phyloP scores from a whole-genome alignment of 2,329 filamentous ascomycete species.

The Pseudogymnoascus sp. region DNA sequence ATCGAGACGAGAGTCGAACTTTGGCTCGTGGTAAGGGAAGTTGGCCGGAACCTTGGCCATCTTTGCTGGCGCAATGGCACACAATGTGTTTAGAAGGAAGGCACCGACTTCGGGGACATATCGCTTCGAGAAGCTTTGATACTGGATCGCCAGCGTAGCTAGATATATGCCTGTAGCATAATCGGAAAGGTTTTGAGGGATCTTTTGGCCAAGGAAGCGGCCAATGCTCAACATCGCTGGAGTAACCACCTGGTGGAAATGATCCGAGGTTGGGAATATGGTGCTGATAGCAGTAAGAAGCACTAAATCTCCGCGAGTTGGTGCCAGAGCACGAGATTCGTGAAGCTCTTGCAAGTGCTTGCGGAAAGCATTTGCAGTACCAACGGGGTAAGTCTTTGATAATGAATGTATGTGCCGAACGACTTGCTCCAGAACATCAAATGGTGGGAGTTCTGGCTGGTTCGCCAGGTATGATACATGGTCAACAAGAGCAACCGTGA shows the following conservation, averaged over 20 bases:
- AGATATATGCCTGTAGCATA: constrained; percentile 70
- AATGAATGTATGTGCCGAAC: constrained; percentile 90
- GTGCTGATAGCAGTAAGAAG: constrained; percentile 76
- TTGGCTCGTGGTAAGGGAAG: constrained; percentile 56
- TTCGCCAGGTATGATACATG: constrained; percentile 47
- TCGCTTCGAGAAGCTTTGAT: constrained; percentile 74
- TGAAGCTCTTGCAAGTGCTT: constrained; percentile 57
- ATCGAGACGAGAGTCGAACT: constrained; percentile 44
- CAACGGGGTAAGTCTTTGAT: constrained; percentile 73
- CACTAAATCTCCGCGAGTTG: constrained; percentile 64
- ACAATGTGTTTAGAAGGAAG: constrained; percentile 69
- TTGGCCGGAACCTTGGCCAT: constrained; percentile 40
- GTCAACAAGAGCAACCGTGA: constrained; percentile 59
- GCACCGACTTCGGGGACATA: constrained; percentile 85
- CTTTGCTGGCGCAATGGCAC: constrained; percentile 53
- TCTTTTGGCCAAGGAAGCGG: constrained; percentile 73
- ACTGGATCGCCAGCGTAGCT: constrained; percentile 71
- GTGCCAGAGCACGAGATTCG: constrained; percentile 42
- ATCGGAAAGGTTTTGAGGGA: constrained; percentile 58
- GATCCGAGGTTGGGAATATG: constrained; percentile 91
- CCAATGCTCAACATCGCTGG: constrained; percentile 80
- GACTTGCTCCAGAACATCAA: constrained; percentile 67
- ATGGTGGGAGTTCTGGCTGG: constrained; percentile 42
- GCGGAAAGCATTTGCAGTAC: constrained; percentile 72
- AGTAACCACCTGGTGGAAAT: constrained; percentile 92